Evolutionary conservation across 1,139 yeast genomes (phyloP).

Genomic region (Geotrichum aggregatum): DNA sequence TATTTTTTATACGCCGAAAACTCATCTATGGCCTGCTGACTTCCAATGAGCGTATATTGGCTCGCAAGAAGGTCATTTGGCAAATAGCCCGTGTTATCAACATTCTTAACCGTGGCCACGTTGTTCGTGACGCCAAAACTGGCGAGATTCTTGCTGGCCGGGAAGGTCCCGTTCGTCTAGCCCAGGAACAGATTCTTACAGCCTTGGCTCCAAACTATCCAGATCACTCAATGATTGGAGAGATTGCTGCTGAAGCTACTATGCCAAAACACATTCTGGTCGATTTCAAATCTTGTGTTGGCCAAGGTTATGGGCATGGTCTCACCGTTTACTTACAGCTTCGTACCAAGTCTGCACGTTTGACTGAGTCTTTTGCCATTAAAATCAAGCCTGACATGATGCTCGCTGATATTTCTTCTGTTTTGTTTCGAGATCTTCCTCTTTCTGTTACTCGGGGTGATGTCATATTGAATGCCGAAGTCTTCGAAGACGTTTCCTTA

Average conservation of each 20-base stretch:
- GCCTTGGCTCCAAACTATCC: constrained; percentile 76
- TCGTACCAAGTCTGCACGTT: constrained; percentile 58
- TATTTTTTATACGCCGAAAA: constrained; percentile 61
- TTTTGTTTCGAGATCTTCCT: constrained; percentile 74
- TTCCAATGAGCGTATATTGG: constrained; percentile 50
- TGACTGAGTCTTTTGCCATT: constrained; percentile 78
- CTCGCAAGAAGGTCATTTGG: constrained; percentile 58
- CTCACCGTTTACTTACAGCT: constrained; percentile 70
- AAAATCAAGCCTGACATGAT: constrained; percentile 61
- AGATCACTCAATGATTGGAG: constrained; percentile 38
- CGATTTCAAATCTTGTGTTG: constrained; percentile 69
- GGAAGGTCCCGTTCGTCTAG: constrained; percentile 53
- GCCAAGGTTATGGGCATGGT: constrained; percentile 53
- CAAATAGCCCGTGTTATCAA: constrained; percentile 65
- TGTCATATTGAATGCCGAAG: constrained; percentile 35
- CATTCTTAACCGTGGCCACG: constrained; percentile 59
- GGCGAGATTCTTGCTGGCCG: constrained; percentile 57
- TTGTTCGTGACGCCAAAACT: constrained; percentile 66
- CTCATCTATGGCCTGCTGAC: constrained; percentile 58
- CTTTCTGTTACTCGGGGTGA: constrained; percentile 46
- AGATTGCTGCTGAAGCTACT: constrained; percentile 34
- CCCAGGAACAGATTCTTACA: constrained; percentile 63
- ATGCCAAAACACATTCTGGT: constrained; percentile 74
- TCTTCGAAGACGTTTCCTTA: constrained; percentile 35
- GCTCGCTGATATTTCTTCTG: constrained; percentile 68